Percentiles rank a stretch among this genome's conserved stretches.
Evolutionary conservation across 2,329 filamentous ascomycete genomes (phyloP).

Genomic region (Ophiostoma ips): DNA sequence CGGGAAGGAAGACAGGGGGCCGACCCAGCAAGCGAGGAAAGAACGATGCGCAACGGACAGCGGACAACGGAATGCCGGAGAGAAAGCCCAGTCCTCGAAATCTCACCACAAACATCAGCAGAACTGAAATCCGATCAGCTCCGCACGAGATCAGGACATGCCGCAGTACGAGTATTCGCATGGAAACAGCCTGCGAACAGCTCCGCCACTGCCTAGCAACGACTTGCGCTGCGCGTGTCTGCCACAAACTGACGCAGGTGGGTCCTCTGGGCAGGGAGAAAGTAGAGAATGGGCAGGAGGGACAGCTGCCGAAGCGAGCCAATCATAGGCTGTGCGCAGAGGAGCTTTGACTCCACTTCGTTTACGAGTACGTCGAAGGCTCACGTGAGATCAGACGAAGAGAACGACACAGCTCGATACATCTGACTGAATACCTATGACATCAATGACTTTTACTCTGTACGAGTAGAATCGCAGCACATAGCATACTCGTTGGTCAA

Average conservation of each 20-base stretch:
- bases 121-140: neutral
- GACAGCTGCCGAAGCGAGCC: neutral
- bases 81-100: too few species aligned
- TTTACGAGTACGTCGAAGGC: too few species aligned
- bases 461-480: too few species aligned
- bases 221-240: neutral
- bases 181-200: neutral
- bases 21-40: too few species aligned
- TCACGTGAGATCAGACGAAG: neutral
- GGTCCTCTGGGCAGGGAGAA: neutral
- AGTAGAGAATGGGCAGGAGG: neutral
- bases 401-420: too few species aligned
- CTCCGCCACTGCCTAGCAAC: constrained; percentile 6
- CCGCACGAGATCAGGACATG: neutral
- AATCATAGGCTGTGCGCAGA: neutral
- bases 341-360: neutral
- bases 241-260: constrained; percentile 1
- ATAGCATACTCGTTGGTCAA: too few species aligned
- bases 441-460: too few species aligned
- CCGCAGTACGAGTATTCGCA: neutral
- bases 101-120: too few species aligned
- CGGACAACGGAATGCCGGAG: too few species aligned
- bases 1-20: too few species aligned
- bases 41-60: too few species aligned
- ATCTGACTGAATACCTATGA: too few species aligned